Conservation (phyloP, 2,329 filamentous ascomycete species). For the Ophiostoma pallidulum region DNA sequence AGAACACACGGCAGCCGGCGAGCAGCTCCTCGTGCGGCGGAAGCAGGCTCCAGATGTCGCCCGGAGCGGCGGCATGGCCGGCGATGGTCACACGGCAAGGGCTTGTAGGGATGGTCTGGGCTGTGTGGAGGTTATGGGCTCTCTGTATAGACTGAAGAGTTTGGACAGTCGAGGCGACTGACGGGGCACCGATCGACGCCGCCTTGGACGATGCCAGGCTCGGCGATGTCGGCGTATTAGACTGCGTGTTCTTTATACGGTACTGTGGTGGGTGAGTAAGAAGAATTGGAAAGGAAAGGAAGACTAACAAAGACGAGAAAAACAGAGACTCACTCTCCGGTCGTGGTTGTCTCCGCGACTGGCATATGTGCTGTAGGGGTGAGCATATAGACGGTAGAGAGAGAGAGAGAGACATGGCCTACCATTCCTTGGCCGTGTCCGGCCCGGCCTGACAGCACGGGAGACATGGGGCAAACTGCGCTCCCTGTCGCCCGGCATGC, state of each 20-base stretch:
- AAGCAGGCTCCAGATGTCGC: conserved; percentile 2
- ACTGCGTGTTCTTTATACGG: too few relatives aligned
- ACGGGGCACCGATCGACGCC: too few relatives aligned
- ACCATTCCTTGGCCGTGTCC: background rate
- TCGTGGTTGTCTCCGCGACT: background rate
- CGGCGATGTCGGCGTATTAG: too few relatives aligned
- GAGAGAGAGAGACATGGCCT: too few relatives aligned
- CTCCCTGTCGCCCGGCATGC: background rate
- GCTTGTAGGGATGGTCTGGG: background rate
- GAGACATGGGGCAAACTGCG: background rate
- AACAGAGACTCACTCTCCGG: too few relatives aligned
- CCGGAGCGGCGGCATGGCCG: background rate
- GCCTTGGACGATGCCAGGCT: too few relatives aligned
- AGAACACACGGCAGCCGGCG: conserved; percentile 1
- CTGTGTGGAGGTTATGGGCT: background rate
- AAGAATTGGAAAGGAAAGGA: too few relatives aligned
- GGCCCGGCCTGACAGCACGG: background rate
- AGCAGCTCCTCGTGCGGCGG: conserved; percentile 4
- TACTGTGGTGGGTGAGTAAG: too few relatives aligned
- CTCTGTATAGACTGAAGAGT: background rate
- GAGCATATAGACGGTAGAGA: too few relatives aligned
- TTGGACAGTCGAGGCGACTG: background rate
- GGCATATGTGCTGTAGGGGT: background rate
- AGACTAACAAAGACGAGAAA: too few relatives aligned
- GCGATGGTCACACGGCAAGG: too few relatives aligned